Evolutionary conservation across 2,329 filamentous ascomycete genomes (phyloP).

Genomic region (Fonsecaea pugnacius): DNA sequence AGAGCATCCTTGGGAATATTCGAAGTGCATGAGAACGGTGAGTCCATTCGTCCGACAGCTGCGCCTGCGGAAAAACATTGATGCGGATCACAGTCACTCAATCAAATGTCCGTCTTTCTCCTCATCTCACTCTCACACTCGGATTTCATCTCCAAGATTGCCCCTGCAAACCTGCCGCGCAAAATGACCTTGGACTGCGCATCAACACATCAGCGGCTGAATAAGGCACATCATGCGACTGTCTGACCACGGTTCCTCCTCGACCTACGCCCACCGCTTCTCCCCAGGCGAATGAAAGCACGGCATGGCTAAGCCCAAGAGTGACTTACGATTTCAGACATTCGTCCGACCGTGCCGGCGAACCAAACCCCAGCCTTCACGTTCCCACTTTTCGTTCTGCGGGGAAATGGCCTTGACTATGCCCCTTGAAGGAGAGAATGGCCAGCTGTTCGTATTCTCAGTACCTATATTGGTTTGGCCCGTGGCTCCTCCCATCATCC

Average conservation of each 20-base stretch:
- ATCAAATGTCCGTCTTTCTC: background rate
- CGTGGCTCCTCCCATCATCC: background rate
- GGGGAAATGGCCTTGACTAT: slow-evolving; percentile 9
- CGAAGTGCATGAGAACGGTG: no score
- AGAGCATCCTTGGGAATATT: background rate
- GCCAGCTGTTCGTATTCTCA: slow-evolving; percentile 7
- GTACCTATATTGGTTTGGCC: background rate
- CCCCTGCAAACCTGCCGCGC: slow-evolving; percentile 1
- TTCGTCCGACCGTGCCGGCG: slow-evolving; percentile 8
- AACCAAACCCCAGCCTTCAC: slow-evolving; percentile 20
- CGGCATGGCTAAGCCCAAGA: slow-evolving; percentile 5
- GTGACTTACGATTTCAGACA: background rate
- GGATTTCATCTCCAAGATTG: background rate
- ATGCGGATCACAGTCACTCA: background rate
- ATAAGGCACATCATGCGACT: slow-evolving; percentile 14
- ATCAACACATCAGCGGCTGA: slow-evolving; percentile 2
- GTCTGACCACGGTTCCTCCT: slow-evolving; percentile 9
- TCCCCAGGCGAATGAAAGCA: slow-evolving; percentile 7
- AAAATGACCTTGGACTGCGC: background rate
- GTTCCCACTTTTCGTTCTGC: slow-evolving; percentile 11
- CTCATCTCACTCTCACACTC: background rate
- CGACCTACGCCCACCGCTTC: background rate
- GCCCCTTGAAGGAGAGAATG: background rate
- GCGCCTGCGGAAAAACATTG: background rate
- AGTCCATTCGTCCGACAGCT: background rate